Conservation (phyloP, 2,329 filamentous ascomycete genomes). For the Pseudocercospora fijiensis region DNA sequence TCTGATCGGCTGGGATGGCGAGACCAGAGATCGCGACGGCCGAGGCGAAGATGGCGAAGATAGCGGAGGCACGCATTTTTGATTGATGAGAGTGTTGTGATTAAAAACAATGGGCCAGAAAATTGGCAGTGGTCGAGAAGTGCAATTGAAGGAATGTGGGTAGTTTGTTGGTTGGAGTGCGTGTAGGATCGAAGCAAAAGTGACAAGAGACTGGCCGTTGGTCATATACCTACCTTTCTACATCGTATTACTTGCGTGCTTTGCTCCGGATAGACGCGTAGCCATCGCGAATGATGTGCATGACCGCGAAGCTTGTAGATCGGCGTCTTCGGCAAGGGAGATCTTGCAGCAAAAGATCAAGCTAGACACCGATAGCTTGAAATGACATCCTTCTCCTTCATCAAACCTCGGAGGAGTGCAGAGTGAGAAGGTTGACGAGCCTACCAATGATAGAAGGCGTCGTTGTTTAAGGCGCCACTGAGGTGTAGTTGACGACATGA, state of each 20-base stretch:
- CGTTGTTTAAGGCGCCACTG: not conserved
- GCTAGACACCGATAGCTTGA: not conserved
- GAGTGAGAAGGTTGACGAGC: not conserved
- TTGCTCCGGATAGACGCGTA: not conserved
- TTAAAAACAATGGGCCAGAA: not conserved
- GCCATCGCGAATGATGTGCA: not conserved
- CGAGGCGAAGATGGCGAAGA: constrained; percentile 6
- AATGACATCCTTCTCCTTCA: not conserved
- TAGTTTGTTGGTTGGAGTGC: constrained; percentile 3
- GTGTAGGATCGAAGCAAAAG: not conserved
- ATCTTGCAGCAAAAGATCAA: not conserved
- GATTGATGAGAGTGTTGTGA: not conserved
- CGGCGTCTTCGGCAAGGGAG: not conserved
- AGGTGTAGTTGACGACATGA: not conserved
- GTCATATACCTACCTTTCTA: not conserved
- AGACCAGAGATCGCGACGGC: constrained; percentile 4
- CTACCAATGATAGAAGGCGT: not conserved
- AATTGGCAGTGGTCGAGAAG: not conserved
- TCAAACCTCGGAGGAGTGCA: not conserved
- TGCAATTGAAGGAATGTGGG: not conserved
- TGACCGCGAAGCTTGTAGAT: constrained; percentile 3
- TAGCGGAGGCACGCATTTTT: constrained; percentile 7
- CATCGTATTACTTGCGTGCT: constrained; percentile 1
- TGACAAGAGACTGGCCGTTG: not conserved
- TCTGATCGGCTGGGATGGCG: not conserved